Conservation (phyloP, 2,329 filamentous ascomycete species). For the Penicillium italicum region DNA sequence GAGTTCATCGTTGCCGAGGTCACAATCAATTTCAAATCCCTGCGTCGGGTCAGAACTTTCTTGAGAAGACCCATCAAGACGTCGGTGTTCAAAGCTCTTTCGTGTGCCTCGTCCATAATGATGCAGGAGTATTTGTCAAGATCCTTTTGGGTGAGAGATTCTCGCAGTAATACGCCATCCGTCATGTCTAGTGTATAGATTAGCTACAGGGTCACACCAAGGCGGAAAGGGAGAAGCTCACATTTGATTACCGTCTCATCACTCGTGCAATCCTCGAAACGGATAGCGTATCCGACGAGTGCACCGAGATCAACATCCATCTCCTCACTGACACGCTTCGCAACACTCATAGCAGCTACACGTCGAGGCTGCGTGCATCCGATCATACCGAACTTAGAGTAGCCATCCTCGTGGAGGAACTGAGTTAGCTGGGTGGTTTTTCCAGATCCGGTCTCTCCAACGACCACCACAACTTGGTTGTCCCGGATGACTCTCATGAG, state of each 20-base stretch:
- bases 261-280: constrained; percentile 97
- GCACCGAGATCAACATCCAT: constrained; percentile 92
- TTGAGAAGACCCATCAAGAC: constrained; percentile 97
- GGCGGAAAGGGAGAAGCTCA: constrained; percentile 29
- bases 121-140: constrained; percentile 95
- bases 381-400: constrained; percentile 81
- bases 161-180: constrained; percentile 87
- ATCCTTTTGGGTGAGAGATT: constrained; percentile 88
- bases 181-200: constrained; percentile 68
- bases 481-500: constrained; percentile 86
- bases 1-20: constrained; percentile 99
- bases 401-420: constrained; percentile 93
- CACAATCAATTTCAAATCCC: constrained; percentile 93
- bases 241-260: constrained; percentile 93
- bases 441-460: constrained; percentile 94
- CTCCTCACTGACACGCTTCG: constrained; percentile 95
- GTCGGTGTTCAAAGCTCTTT: constrained; percentile 92
- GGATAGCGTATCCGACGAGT: constrained; percentile 91
- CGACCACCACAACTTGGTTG: constrained; percentile 95
- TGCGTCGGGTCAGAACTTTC: constrained; percentile 83
- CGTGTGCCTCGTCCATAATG: constrained; percentile 99
- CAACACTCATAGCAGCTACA: constrained; percentile 98
- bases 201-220: constrained; percentile 2
- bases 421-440: constrained; percentile 98
- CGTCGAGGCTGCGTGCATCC: constrained; percentile 94